Conservation (phyloP, 306 rosid genomes). For the Cicer yamashitae region DNA sequence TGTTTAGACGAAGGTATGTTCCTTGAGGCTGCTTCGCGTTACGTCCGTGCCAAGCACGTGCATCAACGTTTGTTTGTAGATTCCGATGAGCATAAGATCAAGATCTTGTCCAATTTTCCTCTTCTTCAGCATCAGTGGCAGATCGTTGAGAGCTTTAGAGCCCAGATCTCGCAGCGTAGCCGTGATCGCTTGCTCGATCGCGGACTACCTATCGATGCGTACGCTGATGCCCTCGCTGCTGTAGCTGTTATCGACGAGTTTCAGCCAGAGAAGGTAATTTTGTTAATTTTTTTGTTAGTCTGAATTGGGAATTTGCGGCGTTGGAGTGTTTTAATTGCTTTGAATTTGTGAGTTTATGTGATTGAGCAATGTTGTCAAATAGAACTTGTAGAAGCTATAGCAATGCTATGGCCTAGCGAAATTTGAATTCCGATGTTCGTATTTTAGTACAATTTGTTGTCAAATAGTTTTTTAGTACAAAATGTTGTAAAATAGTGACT, state of each 20-base stretch:
- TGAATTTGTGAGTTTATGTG: slow-evolving; percentile 13
- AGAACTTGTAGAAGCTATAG: not conserved
- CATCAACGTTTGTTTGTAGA: slow-evolving; percentile 50
- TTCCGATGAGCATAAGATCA: slow-evolving; percentile 45
- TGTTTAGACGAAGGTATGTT: slow-evolving; percentile 96
- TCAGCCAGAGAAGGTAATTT: slow-evolving; percentile 60
- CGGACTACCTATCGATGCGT: slow-evolving; percentile 63
- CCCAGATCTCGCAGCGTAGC: slow-evolving; percentile 95
- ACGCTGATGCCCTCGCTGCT: slow-evolving; percentile 90
- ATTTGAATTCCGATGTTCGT: not conserved
- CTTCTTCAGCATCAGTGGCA: slow-evolving; percentile 98
- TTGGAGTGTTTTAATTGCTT: not conserved
- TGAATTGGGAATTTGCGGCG: slow-evolving; percentile 27
- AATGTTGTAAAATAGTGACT: not conserved
- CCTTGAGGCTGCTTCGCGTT: slow-evolving; percentile 85
- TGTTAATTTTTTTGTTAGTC: not conserved
- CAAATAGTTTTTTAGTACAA: not conserved
- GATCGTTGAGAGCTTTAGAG: slow-evolving; percentile 88
- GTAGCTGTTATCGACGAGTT: slow-evolving; percentile 81
- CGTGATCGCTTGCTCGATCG: slow-evolving; percentile 81
- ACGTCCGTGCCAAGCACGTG: slow-evolving; percentile 81
- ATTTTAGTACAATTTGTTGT: not conserved
- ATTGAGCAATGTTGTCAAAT: slow-evolving; percentile 15
- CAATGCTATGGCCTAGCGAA: not conserved
- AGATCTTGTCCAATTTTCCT: slow-evolving; percentile 72